Evolutionary conservation across 352 stramenopile species (phyloP), one percentile per base, ranked within the genome.

Genomic region (Pythium plurisporium): DNA sequence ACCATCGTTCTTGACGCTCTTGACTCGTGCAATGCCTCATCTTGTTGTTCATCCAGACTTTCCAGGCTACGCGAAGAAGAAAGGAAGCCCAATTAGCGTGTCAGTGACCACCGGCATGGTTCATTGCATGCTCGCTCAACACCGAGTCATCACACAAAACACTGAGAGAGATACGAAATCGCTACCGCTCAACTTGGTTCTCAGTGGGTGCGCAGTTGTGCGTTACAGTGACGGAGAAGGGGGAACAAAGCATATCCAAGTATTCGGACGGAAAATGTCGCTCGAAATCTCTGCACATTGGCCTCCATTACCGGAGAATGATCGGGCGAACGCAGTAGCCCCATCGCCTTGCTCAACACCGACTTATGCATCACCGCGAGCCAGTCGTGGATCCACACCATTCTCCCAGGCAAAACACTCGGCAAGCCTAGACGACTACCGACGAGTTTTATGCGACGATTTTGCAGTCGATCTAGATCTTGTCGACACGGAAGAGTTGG

Each of bases 181-280:
- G 8, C 6, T 43, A 10, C 50, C 69, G 2, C 50, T 91, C 10
- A 77, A 87, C 38, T 55, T 91, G 42, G 70, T 89, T 34, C 44
- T 78, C 8, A 85, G 69, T 36, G 81, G 81, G 0, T 88, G 79
- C 50, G 67, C 85, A 11, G 75, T 89, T 14, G 63, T 81, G 19
- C 55, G 76, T 5, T 85, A 84, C 25, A 78, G 57, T 15, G 79
- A 74, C 31, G 61, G 55, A 1, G 68, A 87, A 17, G 60, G 69
- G 4, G 63, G 68, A 0, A 69, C 75, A 4, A 78, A 81, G 31
- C 72, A 75, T 20, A 65, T 80, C 0, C 79, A 89, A 48, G 14
- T 87, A 4, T 89, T 88, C 48, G 76, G 81, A 3, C 66, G 79
- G 3, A 89, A 91, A 46, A 86, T 91, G 79, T 83, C 72, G 9